Conservation (phyloP, 805 yeast genomes). For the Lipomyces orientalis region DNA sequence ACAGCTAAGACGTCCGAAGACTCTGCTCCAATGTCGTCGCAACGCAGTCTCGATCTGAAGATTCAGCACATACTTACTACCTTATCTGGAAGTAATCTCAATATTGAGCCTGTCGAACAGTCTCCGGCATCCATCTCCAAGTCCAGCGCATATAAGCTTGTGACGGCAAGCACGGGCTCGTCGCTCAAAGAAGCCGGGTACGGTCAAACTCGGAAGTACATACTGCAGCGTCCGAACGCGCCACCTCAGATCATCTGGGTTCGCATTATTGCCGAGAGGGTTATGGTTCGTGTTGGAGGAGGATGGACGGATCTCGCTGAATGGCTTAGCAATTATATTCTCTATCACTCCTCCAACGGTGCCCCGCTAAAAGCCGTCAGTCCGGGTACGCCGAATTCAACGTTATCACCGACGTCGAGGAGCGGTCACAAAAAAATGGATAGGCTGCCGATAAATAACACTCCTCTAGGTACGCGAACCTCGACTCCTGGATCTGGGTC, state of each 20-base stretch:
- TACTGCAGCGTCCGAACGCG: conserved; percentile 36
- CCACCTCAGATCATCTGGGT: conserved; percentile 38
- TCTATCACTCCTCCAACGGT: conserved; percentile 26
- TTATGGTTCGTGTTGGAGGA: conserved; percentile 40
- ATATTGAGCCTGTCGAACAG: conserved; percentile 17
- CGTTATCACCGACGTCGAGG: not conserved
- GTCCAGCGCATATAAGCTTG: conserved; percentile 16
- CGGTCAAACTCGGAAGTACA: conserved; percentile 38
- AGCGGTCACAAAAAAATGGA: not conserved
- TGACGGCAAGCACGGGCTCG: conserved; percentile 13
- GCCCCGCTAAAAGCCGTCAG: conserved; percentile 4
- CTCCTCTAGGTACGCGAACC: not conserved
- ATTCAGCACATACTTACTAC: conserved; percentile 23
- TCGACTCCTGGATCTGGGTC: conserved; percentile 8
- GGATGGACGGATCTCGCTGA: conserved; percentile 40
- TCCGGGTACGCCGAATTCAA: not conserved
- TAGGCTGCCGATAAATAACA: not conserved
- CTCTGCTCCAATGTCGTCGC: conserved; percentile 5
- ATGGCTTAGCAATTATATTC: conserved; percentile 35
- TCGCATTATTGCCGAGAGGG: conserved; percentile 38
- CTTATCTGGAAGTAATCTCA: conserved; percentile 13
- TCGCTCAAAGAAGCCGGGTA: conserved; percentile 33
- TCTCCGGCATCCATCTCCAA: not conserved
- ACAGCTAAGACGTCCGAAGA: conserved; percentile 13
- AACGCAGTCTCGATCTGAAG: conserved; percentile 29